phyloP scores from a whole-genome alignment of 75 land plant genomes.

The Picea glauca region DNA sequence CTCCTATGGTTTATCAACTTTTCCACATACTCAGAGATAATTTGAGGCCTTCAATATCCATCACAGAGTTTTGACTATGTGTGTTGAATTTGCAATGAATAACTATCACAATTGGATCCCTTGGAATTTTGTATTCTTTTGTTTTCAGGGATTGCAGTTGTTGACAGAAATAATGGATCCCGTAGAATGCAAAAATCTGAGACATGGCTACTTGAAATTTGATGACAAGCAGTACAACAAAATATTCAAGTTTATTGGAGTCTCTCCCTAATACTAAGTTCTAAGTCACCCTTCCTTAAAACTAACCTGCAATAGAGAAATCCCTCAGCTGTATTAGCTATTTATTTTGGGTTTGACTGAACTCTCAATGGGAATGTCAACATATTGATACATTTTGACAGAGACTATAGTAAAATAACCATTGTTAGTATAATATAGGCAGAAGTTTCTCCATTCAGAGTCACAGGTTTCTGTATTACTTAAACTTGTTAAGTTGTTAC shows the following conservation, averaged over 20 bases:
- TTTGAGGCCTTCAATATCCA: background rate
- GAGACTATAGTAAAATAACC: background rate
- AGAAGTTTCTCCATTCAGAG: background rate
- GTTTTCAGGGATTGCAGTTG: slow-evolving; percentile 34
- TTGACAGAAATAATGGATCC: slow-evolving; percentile 14
- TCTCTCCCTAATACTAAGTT: background rate
- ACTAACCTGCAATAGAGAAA: too few relatives aligned
- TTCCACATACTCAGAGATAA: too few relatives aligned
- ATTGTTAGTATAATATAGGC: background rate
- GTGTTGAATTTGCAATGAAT: background rate
- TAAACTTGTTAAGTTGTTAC: background rate
- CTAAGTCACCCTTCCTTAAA: background rate
- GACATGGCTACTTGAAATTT: slow-evolving; percentile 12
- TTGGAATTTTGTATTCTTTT: background rate
- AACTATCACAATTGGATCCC: background rate
- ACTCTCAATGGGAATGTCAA: background rate
- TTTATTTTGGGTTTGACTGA: background rate
- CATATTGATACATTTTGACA: background rate
- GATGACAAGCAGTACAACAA: slow-evolving; percentile 6
- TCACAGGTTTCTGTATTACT: background rate
- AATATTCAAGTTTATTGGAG: background rate
- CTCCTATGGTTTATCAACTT: background rate
- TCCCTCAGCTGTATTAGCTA: background rate
- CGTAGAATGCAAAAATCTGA: slow-evolving; percentile 26
- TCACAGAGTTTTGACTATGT: background rate